phyloP scores from a whole-genome alignment of 345 rosid species.

The Murraya paniculata region DNA sequence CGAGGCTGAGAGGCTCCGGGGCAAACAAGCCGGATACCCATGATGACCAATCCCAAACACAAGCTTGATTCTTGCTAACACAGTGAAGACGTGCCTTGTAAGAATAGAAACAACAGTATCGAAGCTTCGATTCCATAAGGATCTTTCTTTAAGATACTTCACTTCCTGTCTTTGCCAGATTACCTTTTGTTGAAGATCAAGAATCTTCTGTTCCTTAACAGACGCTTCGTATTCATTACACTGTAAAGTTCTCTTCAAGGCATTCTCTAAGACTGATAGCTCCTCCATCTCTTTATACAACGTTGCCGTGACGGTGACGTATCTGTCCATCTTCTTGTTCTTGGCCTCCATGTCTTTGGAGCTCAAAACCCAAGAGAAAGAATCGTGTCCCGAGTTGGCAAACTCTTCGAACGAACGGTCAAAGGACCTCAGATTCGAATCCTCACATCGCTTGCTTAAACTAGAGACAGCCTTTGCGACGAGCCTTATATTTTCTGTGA shows the following conservation, averaged over 20 bases:
- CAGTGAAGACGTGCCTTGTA: slow-evolving; percentile 61
- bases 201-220: slow-evolving; percentile 44
- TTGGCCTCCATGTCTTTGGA: slow-evolving; percentile 63
- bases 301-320: slow-evolving; percentile 58
- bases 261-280: slow-evolving; percentile 50
- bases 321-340: slow-evolving; percentile 75
- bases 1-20: slow-evolving; percentile 78
- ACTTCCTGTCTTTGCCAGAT: slow-evolving; percentile 72
- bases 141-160: slow-evolving; percentile 73
- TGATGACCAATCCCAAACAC: slow-evolving; percentile 60
- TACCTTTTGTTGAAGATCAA: slow-evolving; percentile 68
- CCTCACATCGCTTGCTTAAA: slow-evolving; percentile 53
- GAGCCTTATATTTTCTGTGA: slow-evolving; percentile 54
- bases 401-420: slow-evolving; percentile 52
- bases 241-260: slow-evolving; percentile 44
- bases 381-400: slow-evolving; percentile 63
- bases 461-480: slow-evolving; percentile 61
- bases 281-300: slow-evolving; percentile 85
- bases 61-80: slow-evolving; percentile 63
- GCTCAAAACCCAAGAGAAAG: slow-evolving; percentile 57
- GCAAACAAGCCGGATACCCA: slow-evolving; percentile 43
- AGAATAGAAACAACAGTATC: slow-evolving; percentile 61
- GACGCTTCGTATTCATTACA: slow-evolving; percentile 27
- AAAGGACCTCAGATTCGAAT: slow-evolving; percentile 46
- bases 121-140: slow-evolving; percentile 82